Conservation (phyloP, 2,329 filamentous ascomycete genomes). For the Fusarium concolor region DNA sequence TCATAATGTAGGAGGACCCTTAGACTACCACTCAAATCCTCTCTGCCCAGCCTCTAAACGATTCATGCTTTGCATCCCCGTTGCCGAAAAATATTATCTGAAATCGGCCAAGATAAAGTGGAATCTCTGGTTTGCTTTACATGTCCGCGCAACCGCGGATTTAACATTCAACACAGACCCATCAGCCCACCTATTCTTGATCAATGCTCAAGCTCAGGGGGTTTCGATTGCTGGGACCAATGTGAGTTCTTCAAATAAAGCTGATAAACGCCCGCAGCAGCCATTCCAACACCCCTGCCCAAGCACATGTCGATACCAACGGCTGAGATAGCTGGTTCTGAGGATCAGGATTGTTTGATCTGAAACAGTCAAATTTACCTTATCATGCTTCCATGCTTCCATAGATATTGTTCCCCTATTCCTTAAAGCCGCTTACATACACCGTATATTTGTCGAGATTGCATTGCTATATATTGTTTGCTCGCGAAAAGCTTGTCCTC, state of each 20-base stretch:
- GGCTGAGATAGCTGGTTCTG: background rate
- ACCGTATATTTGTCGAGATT: background rate
- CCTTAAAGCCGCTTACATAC: background rate
- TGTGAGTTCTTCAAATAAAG: constrained; percentile 25
- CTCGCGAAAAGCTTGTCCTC: background rate
- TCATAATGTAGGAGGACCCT: constrained; percentile 7
- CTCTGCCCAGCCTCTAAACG: constrained; percentile 8
- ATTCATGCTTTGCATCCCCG: constrained; percentile 3
- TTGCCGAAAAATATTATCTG: constrained; percentile 2
- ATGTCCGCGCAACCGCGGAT: background rate
- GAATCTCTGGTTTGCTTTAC: background rate
- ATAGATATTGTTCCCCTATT: constrained; percentile 5
- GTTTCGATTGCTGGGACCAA: constrained; percentile 24
- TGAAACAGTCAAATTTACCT: constrained; percentile 33
- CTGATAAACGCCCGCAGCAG: constrained; percentile 42
- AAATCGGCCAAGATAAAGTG: constrained; percentile 5
- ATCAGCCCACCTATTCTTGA: background rate
- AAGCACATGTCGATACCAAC: constrained; percentile 17
- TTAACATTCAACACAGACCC: background rate
- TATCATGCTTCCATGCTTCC: background rate
- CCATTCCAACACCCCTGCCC: constrained; percentile 15
- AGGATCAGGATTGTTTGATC: background rate
- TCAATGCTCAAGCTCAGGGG: constrained; percentile 32
- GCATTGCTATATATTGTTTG: background rate
- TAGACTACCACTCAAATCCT: constrained; percentile 4